Evolutionary conservation across 257 asterid species (phyloP), one percentile per base, ranked within the genome.

Genomic region (Henckelia pumila): DNA sequence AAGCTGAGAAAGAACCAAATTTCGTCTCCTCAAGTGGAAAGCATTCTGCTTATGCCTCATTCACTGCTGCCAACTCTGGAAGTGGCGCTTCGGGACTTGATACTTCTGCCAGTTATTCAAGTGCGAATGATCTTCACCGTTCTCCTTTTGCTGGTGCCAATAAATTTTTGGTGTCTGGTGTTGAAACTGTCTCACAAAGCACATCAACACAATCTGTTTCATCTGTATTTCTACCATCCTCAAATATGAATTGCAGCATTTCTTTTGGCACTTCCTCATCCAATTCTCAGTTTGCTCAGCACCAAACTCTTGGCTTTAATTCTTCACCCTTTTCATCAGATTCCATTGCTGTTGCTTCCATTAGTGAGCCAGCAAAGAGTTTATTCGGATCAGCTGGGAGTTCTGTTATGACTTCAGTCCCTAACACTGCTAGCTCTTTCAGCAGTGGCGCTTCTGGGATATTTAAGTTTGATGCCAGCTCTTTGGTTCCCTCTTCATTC

Each of bases 311-410:
- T 32, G 79, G 80, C 64, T 72, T 64, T 59, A 66, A 76, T 76
- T 73, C 85, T 63, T 63, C 84, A 3, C 76, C 77, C 66, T 69
- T 86, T 73, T 52, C 84, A 20, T 75, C 86, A 14, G 84, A 69
- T 52, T 23, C 82, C 74, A 75, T 22, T 67, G 56, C 83, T 3
- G 67, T 52, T 57, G 72, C 61, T 61, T 68, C 84, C 7, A 66
- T 49, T 69, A 68, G 81, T 66, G 80, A 58, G 53, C 53, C 80
- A 6, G 26, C 82, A 66, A 28, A 81, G 37, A 76, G 80, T 67
- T 0, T 70, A 57, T 69, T 79, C 68, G 76, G 61, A 73, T 83
- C 82, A 16, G 81, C 81, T 44, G 71, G 73, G 20, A 71, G 75
- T 67, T 47, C 82, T 60, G 33, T 68, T 13, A 14, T 17, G 50